phyloP scores from a whole-genome alignment of 2,329 filamentous ascomycete species.

The Aspergillus piperis region DNA sequence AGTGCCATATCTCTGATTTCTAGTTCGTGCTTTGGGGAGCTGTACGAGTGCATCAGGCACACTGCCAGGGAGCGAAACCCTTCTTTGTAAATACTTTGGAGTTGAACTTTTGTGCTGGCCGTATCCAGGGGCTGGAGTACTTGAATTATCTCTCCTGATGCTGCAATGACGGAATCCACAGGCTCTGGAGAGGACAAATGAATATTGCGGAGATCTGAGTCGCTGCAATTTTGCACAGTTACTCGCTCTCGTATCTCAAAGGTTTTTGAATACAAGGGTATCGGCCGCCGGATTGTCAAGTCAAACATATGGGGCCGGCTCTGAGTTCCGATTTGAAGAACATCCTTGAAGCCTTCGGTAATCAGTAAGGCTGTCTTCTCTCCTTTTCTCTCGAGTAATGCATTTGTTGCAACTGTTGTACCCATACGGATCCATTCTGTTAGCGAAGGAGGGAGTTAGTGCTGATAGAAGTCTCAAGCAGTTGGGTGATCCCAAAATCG shows the following conservation, averaged over 20 bases:
- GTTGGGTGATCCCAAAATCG: background rate
- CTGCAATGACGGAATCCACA: too few relatives aligned
- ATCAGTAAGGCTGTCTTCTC: conserved; percentile 86
- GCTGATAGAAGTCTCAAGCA: too few relatives aligned
- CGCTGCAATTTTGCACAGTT: conserved; percentile 50
- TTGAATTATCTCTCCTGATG: conserved; percentile 61
- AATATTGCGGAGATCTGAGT: background rate
- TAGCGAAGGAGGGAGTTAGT: too few relatives aligned
- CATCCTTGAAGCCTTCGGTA: conserved; percentile 85
- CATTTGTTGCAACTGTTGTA: conserved; percentile 92
- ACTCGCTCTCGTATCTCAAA: conserved; percentile 49
- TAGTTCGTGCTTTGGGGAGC: conserved; percentile 78
- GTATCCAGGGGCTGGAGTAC: conserved; percentile 61
- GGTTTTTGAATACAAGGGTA: conserved; percentile 41
- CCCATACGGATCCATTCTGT: conserved; percentile 77
- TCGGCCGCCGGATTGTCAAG: conserved; percentile 76
- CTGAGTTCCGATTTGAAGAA: conserved; percentile 83
- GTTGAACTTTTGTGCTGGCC: conserved; percentile 54
- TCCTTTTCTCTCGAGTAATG: conserved; percentile 84
- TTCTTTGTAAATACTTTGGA: conserved; percentile 63
- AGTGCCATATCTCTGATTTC: conserved; percentile 70
- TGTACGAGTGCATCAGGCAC: conserved; percentile 85
- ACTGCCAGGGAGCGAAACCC: conserved; percentile 78
- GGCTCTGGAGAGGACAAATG: too few relatives aligned
- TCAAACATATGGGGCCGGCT: conserved; percentile 84